Conservation (phyloP, 306 rosid genomes). For the Boehmeria nivea region DNA sequence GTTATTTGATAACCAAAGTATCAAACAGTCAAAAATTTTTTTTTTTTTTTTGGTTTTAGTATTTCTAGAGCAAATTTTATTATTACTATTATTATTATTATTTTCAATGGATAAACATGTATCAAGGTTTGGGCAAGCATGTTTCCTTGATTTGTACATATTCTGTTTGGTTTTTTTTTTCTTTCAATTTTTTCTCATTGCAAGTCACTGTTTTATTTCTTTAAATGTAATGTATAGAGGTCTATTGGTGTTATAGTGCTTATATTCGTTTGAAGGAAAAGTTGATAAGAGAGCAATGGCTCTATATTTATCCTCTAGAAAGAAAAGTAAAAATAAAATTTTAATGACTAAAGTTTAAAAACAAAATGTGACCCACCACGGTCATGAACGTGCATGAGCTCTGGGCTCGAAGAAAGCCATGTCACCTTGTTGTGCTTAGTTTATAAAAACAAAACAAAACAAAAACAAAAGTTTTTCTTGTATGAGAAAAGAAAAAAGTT, state of each 20-base stretch:
- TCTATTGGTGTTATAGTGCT: too few relatives aligned
- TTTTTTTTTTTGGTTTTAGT: too few relatives aligned
- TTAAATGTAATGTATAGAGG: too few relatives aligned
- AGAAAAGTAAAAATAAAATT: not conserved
- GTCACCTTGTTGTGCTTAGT: constrained; percentile 27
- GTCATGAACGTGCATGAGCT: constrained; percentile 46
- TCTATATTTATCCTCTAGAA: not conserved
- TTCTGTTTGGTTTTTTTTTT: not conserved
- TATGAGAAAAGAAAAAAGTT: not conserved
- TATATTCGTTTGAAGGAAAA: too few relatives aligned
- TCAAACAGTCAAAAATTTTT: too few relatives aligned
- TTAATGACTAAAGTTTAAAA: too few relatives aligned
- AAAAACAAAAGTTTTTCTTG: too few relatives aligned
- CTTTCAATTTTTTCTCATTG: not conserved
- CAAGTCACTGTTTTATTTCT: too few relatives aligned
- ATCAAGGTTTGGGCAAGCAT: constrained; percentile 6
- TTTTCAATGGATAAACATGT: too few relatives aligned
- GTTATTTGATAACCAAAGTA: too few relatives aligned
- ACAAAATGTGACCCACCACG: constrained; percentile 32
- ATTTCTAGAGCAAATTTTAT: too few relatives aligned
- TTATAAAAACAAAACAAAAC: constrained; percentile 12
- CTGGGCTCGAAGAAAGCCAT: constrained; percentile 55
- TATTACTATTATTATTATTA: too few relatives aligned
- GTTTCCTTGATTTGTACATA: not conserved
- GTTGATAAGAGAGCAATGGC: not conserved